phyloP scores from a whole-genome alignment of 768 basidiomycete genomes.

The Rhodotorula diobovata region DNA sequence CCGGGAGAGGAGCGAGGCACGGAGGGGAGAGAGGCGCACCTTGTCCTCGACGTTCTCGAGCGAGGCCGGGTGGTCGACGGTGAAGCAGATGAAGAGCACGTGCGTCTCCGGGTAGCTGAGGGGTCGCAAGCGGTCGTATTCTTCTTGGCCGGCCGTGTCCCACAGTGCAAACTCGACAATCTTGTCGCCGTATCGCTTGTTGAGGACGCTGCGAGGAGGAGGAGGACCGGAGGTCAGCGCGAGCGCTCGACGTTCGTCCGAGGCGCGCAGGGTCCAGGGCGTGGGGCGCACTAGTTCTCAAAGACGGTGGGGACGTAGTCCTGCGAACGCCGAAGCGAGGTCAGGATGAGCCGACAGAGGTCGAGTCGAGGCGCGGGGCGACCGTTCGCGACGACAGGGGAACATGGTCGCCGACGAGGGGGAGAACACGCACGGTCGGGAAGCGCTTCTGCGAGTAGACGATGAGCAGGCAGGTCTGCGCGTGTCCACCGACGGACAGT shows the following conservation, averaged over 20 bases:
- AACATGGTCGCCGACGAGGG: neutral
- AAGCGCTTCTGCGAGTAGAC: conserved; percentile 93
- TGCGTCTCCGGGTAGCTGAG: conserved; percentile 96
- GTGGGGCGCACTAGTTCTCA: conserved; percentile 65
- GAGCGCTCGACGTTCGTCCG: neutral
- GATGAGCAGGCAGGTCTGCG: conserved; percentile 78
- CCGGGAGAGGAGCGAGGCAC: neutral
- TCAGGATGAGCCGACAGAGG: neutral
- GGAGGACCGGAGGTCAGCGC: neutral
- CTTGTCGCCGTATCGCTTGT: conserved; percentile 84
- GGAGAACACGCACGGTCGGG: conserved; percentile 62
- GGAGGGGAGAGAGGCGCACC: conserved; percentile 65
- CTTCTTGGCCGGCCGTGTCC: conserved; percentile 99
- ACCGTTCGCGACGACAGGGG: neutral
- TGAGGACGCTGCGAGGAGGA: conserved; percentile 70
- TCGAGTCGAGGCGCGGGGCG: too few species aligned
- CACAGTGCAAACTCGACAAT: conserved; percentile 92
- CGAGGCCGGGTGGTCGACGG: conserved; percentile 93
- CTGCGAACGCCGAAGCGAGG: conserved; percentile 48
- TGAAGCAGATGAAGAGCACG: conserved; percentile 97
- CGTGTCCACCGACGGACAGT: too few species aligned
- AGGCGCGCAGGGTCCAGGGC: too few species aligned
- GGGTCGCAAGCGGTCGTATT: conserved; percentile 95
- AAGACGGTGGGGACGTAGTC: conserved; percentile 90
- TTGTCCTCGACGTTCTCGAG: conserved; percentile 99